Evolutionary conservation across 164 flowering plant species (phyloP).

Genomic region (Tetrastigma voinierianum): DNA sequence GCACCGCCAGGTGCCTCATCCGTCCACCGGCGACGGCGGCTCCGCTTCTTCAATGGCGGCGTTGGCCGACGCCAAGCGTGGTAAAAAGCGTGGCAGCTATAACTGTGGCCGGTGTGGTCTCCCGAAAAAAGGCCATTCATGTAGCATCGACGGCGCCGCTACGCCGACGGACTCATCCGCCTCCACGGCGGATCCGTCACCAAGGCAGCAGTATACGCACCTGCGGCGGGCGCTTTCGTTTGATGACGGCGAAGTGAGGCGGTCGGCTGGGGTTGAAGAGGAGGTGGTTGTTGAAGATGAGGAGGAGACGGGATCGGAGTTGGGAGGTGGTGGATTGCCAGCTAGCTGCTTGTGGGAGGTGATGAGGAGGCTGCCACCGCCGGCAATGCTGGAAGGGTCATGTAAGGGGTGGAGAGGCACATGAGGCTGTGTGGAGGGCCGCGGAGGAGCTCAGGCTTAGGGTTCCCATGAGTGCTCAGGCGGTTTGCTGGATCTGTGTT

Average conservation of each 20-base stretch:
- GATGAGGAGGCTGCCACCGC: conserved; percentile 77
- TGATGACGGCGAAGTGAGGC: conserved; percentile 41
- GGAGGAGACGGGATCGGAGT: conserved; percentile 15
- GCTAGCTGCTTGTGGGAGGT: conserved; percentile 66
- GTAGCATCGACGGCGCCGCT: conserved; percentile 27
- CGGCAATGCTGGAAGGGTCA: conserved; percentile 65
- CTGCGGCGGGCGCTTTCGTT: conserved; percentile 72
- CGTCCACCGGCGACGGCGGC: conserved; percentile 20
- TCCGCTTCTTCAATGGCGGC: conserved; percentile 7
- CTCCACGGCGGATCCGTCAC: conserved; percentile 9
- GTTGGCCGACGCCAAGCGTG: conserved; percentile 24
- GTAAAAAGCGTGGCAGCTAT: conserved; percentile 79
- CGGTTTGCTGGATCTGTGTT: conserved; percentile 76
- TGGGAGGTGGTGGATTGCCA: conserved; percentile 29
- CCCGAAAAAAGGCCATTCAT: conserved; percentile 86
- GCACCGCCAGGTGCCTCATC: conserved; percentile 29
- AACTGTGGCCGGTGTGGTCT: conserved; percentile 89
- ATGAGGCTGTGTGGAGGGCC: conserved; percentile 67
- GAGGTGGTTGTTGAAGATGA: conserved; percentile 17
- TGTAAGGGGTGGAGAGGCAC: conserved; percentile 90
- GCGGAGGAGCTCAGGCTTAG: conserved; percentile 79
- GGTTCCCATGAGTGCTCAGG: conserved; percentile 61
- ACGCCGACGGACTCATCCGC: conserved; percentile 18
- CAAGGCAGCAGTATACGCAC: conserved; percentile 13
- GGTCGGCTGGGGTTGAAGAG: conserved; percentile 19